Base-by-base conservation (phyloP, 345 rosid species). In the Eucalyptus leucophloia region DNA sequence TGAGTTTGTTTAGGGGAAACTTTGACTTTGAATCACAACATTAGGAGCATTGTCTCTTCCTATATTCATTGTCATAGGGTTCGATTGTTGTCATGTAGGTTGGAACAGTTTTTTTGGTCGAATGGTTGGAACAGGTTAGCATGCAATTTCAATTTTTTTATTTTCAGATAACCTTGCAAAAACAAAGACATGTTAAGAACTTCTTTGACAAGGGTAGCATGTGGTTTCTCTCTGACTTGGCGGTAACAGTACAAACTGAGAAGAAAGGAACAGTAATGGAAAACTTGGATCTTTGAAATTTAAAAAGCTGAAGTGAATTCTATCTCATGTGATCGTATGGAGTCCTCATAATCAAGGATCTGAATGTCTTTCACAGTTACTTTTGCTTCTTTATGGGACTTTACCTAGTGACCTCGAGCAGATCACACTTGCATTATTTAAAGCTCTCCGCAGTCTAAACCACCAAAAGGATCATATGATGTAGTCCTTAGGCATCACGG, bases 201-300 rank as follows among this genome's bases (percentile, higher is more conserved):
- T 40, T 77, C 12, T 77, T 77, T 77, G 83, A 77, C 47, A 6
- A 37, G 83, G 83, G 47, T 10, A 40, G 83, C 83, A 37, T 40
- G 83, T 40, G 47, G 7, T 37, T 13, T 62, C 9, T 6, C 45
- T 77, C 47, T 72, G 26, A 72, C 26, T 40, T 40, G 42, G 83
- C 8, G 0, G 28, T 21, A 37, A 77, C 5, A 37, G 3, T 21
- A 1, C 47, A 40, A 6, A 40, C 28, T 37, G 8, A 40, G 11
- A 77, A 37, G 83, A 37, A 37, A 77, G 1, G 30, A 40, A 42
- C 16, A 53, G 30, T 40, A 77, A 77, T 40, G 83, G 47, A 37
- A 19, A 34, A 9, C 1, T 77, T 77, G 47, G 47, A 21, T 77
- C 24, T 44, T 77, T 21, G 47, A 1, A 37, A 77, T 77, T 77